Conservation (phyloP, 2,329 filamentous ascomycete species). For the Xylaria sp. region DNA sequence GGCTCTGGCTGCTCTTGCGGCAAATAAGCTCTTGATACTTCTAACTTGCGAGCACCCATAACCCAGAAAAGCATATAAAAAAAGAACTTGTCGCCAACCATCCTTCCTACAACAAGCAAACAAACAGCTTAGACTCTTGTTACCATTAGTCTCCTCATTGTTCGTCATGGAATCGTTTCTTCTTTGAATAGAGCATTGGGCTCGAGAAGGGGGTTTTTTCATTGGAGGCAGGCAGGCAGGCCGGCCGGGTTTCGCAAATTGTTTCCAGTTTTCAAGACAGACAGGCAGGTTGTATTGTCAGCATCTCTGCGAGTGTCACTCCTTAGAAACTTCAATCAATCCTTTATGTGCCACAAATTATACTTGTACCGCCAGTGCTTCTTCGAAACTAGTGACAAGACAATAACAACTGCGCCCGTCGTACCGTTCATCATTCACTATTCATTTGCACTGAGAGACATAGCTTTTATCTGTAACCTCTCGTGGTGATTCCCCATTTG, state of each 20-base stretch:
- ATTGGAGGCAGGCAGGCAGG: not conserved
- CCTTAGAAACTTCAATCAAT: slow-evolving; percentile 23
- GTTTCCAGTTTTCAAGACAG: slow-evolving; percentile 9
- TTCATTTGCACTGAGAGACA: too few relatives aligned
- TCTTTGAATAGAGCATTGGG: not conserved
- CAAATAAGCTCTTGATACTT: slow-evolving; percentile 28
- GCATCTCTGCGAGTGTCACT: slow-evolving; percentile 19
- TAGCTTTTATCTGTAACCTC: too few relatives aligned
- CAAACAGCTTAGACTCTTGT: too few relatives aligned
- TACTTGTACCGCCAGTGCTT: not conserved
- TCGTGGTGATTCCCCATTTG: too few relatives aligned
- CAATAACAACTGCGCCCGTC: too few relatives aligned
- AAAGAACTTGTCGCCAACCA: not conserved
- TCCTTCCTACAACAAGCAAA: not conserved
- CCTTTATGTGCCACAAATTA: slow-evolving; percentile 12
- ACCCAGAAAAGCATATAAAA: not conserved
- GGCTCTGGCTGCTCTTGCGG: slow-evolving; percentile 35
- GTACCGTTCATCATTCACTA: too few relatives aligned
- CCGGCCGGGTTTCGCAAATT: not conserved
- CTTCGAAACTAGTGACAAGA: too few relatives aligned
- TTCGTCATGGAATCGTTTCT: too few relatives aligned
- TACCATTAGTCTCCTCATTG: too few relatives aligned
- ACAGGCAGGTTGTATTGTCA: not conserved
- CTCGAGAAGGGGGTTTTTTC: too few relatives aligned
- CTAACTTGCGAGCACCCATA: slow-evolving; percentile 3